Evolutionary conservation across 208 protist species (phyloP).

Genomic region (Endotrypanum monterogeii): DNA sequence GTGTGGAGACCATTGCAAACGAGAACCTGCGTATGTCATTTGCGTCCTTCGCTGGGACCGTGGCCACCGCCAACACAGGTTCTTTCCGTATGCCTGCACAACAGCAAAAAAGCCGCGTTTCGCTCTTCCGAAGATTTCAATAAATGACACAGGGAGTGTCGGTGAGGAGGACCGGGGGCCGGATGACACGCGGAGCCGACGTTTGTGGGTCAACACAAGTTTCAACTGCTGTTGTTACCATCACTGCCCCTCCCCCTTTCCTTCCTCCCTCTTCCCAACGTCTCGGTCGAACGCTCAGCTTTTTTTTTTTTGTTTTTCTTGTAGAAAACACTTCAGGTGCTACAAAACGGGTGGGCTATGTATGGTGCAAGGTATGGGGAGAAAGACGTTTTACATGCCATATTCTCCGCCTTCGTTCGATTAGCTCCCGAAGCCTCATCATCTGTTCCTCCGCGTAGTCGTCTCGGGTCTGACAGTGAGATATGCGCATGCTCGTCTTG

Average conservation of each 20-base stretch:
- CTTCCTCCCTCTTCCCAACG: too few relatives aligned
- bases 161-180: not conserved
- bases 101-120: constrained; percentile 32
- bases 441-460: too few relatives aligned
- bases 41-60: constrained; percentile 59
- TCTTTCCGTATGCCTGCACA: constrained; percentile 56
- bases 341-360: too few relatives aligned
- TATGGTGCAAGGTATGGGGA: too few relatives aligned
- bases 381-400: too few relatives aligned
- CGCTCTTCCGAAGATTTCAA: constrained; percentile 23
- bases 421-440: too few relatives aligned
- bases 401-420: too few relatives aligned
- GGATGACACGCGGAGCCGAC: not conserved
- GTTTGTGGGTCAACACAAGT: not conserved
- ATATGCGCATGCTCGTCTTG: not conserved
- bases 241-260: not conserved
- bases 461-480: not conserved
- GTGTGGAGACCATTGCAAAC: constrained; percentile 67
- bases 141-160: not conserved
- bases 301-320: too few relatives aligned
- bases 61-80: constrained; percentile 52
- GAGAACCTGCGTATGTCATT: constrained; percentile 90
- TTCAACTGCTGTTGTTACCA: not conserved
- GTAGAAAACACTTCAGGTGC: not conserved
- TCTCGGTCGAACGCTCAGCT: too few relatives aligned